Evolutionary conservation across 148 eudicot genomes (phyloP), one percentile per base, ranked within the genome.

Genomic region (Beta vulgaris): DNA sequence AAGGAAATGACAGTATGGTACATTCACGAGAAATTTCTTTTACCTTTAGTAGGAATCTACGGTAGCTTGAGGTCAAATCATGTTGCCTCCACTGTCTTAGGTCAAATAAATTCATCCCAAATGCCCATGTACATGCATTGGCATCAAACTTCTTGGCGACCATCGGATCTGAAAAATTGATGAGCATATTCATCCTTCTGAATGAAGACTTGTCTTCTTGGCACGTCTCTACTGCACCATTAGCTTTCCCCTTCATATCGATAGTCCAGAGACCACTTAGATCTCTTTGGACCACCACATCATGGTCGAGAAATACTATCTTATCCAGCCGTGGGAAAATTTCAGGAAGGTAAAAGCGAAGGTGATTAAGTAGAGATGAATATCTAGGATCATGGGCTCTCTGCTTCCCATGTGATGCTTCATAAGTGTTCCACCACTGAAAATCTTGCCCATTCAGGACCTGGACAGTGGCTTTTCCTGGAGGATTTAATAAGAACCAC

Each of bases 101-200:
- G 83, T 96, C 92, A 81, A 96, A 96, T 65, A 96, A n/a, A 68
- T 96, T 96, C 97, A 96, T 78, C 76, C 99, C 99, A 85, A 96
- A 96, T 51, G 97, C 96, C 99, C 99, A 96, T 0, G 97, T 96
- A 79, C 99, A 96, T 73, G 97, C 73, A 74, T 88, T 54, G 26
- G 79, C 78, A 80, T 88, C 86, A 76, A 88, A 92, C 73, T 77
- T 82, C 54, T 78, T 82, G 31, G 85, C 85, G 28, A 96, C 77
- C 73, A 77, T 61, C 43, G 99, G 91, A 67, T 96, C 93, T 29
- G 97, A 89, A 79, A 96, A 96, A 82, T 96, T 85, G 59, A 96
- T 75, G 63, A 85, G 74, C 89, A 77, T 79, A 78, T 89, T 90
- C 98, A 92, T 91, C 36, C 79, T 81, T 42, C 83, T 88, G 63